Evolutionary conservation across 2,329 filamentous ascomycete species (phyloP).

Genomic region (Periconia sp.): DNA sequence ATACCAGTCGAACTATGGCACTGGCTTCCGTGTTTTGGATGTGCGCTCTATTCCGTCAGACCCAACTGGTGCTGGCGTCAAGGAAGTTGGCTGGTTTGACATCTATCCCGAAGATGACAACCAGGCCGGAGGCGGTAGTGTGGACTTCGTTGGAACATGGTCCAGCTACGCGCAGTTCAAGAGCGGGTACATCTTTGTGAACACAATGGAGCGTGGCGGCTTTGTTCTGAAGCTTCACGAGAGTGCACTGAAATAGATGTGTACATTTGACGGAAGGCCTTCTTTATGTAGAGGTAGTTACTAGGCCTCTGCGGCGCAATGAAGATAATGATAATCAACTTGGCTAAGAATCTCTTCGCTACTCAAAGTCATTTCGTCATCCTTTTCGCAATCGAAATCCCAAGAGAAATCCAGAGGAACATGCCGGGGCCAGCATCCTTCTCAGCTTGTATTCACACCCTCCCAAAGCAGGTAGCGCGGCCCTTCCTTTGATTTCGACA

Average conservation of each 20-base stretch:
- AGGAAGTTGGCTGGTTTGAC: conserved; percentile 53
- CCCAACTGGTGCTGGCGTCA: conserved; percentile 48
- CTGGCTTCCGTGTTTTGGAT: conserved; percentile 50
- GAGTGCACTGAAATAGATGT: conserved; percentile 21
- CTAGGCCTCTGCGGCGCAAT: no score
- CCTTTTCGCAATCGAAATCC: no score
- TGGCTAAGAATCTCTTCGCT: no score
- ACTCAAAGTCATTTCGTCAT: no score
- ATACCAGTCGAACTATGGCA: conserved; percentile 54
- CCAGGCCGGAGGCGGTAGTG: conserved; percentile 42
- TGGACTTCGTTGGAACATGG: conserved; percentile 54
- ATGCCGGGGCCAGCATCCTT: no score
- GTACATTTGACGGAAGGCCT: background rate
- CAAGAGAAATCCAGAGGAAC: no score
- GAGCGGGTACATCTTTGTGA: conserved; percentile 47
- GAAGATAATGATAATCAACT: no score
- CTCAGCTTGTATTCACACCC: no score
- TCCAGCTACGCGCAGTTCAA: conserved; percentile 49
- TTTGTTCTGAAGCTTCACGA: conserved; percentile 45
- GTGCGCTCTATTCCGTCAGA: conserved; percentile 49
- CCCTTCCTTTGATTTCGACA: no score
- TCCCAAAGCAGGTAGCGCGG: no score
- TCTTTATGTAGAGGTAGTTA: no score
- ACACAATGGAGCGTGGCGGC: conserved; percentile 49
- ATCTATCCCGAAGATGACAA: conserved; percentile 53